These are phyloP conservation scores for Umbilicus rupestris DNA, from an alignment of 164 flowering plant genomes.

Conservation along the genomic window DNA sequence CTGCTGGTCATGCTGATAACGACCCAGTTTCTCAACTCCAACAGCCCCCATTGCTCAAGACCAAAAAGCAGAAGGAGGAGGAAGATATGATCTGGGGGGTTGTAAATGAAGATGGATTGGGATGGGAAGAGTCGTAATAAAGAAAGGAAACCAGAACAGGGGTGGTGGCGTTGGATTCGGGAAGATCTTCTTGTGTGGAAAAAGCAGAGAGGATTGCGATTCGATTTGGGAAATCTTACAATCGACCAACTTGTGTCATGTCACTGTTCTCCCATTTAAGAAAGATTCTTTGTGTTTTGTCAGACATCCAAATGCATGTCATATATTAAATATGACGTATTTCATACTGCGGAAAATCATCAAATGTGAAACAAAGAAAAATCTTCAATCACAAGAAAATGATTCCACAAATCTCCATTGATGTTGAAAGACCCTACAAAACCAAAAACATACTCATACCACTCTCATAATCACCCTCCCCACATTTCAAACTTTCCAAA, in stretches of 20 bases:
- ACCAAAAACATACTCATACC: neutral
- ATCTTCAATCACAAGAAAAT: too few species aligned
- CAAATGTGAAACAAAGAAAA: too few species aligned
- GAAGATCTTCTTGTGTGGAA: neutral
- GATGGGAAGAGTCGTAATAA: neutral
- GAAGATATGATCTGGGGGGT: too few species aligned
- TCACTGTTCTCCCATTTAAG: slow-evolving; percentile 5
- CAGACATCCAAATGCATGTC: neutral
- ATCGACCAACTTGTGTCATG: slow-evolving; percentile 7
- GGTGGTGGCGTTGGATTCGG: neutral
- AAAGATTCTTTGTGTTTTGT: slow-evolving; percentile 7
- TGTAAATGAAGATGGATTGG: neutral
- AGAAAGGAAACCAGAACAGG: neutral
- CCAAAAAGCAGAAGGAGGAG: too few species aligned
- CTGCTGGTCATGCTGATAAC: too few species aligned
- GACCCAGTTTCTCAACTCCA: slow-evolving; percentile 5
- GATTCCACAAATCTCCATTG: neutral
- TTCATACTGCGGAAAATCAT: too few species aligned
- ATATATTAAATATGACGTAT: too few species aligned
- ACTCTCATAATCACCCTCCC: too few species aligned
- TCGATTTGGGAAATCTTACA: slow-evolving; percentile 3
- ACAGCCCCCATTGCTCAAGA: neutral
- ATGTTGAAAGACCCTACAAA: neutral
- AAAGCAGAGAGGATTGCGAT: slow-evolving; percentile 7
- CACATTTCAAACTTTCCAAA: too few species aligned